Conservation (phyloP, 31 red algal genomes). For the Asparagopsis taxiformis region DNA sequence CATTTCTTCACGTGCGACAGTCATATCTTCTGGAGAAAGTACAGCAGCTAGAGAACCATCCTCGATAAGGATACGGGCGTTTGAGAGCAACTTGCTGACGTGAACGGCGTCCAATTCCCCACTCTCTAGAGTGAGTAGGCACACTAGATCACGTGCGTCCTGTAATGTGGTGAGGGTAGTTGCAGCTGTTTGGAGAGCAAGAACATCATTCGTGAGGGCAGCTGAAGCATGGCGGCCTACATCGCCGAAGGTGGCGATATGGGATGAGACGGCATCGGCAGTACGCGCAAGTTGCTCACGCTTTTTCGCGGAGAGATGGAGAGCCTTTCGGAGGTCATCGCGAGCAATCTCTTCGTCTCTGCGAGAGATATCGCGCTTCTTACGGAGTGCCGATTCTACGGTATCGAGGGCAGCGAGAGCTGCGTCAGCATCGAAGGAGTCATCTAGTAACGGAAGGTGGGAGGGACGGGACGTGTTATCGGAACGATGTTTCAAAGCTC, state of each 20-base stretch:
- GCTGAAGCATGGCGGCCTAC: constrained; percentile 33
- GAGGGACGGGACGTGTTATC: constrained; percentile 31
- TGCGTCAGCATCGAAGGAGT: constrained; percentile 51
- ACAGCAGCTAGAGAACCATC: constrained; percentile 12
- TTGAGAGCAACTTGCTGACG: constrained; percentile 60
- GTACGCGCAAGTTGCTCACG: constrained; percentile 25
- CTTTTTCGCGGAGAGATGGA: constrained; percentile 56
- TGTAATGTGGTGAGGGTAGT: constrained; percentile 23
- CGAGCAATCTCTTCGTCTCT: constrained; percentile 41
- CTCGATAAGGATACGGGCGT: constrained; percentile 27
- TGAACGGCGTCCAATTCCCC: constrained; percentile 55
- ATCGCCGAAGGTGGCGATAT: constrained; percentile 41
- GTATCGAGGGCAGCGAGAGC: constrained; percentile 60
- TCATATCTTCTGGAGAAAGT: constrained; percentile 28
- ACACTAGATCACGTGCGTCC: constrained; percentile 54
- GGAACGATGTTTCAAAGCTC: constrained; percentile 19
- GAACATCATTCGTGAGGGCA: constrained; percentile 25
- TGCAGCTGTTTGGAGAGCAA: constrained; percentile 1
- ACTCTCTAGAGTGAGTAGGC: constrained; percentile 25
- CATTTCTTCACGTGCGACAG: constrained; percentile 19
- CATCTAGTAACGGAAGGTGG: constrained; percentile 43
- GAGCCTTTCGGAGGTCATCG: constrained; percentile 33
- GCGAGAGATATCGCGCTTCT: constrained; percentile 24
- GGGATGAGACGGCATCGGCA: constrained; percentile 35
- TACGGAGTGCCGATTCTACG: constrained; percentile 45